Conservation (phyloP, 2,329 filamentous ascomycete species). For the Pseudogymnoascus verrucosus region DNA sequence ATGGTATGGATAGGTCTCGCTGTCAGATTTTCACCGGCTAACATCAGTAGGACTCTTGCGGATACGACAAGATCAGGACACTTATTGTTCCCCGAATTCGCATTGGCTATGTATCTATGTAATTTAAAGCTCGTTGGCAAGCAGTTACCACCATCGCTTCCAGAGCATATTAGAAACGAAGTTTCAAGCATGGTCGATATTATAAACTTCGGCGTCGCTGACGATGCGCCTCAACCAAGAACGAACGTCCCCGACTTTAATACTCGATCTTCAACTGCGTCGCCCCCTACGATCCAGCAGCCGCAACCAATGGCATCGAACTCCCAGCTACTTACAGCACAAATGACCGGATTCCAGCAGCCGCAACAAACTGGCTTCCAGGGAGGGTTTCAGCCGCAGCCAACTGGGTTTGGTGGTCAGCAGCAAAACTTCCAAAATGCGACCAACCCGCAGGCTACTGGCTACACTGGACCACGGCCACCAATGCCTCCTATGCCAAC, state of each 20-base stretch:
- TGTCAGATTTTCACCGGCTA: slow-evolving; percentile 15
- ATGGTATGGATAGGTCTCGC: slow-evolving; percentile 51
- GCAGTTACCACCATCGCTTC: slow-evolving; percentile 63
- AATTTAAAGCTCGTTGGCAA: slow-evolving; percentile 89
- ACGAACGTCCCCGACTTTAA: slow-evolving; percentile 67
- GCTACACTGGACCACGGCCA: slow-evolving; percentile 71
- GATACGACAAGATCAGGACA: slow-evolving; percentile 96
- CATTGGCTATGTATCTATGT: slow-evolving; percentile 96
- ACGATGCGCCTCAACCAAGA: slow-evolving; percentile 50
- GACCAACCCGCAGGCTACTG: slow-evolving; percentile 63
- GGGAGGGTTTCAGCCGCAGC: slow-evolving; percentile 33
- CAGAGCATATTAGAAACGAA: slow-evolving; percentile 86
- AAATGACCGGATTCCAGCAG: slow-evolving; percentile 61
- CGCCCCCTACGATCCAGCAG: slow-evolving; percentile 53
- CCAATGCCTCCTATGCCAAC: slow-evolving; percentile 76
- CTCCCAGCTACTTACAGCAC: slow-evolving; percentile 52
- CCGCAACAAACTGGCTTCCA: slow-evolving; percentile 45
- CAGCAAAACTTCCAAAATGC: slow-evolving; percentile 63
- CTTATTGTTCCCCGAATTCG: slow-evolving; percentile 94
- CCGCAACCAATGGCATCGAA: slow-evolving; percentile 70
- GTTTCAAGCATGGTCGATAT: slow-evolving; percentile 99
- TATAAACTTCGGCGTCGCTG: slow-evolving; percentile 86
- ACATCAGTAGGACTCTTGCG: slow-evolving; percentile 62
- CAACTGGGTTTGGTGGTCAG: slow-evolving; percentile 48
- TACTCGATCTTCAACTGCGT: slow-evolving; percentile 41